Percentiles rank a stretch among this genome's conserved stretches.
Evolutionary conservation across 805 yeast genomes (phyloP).

Genomic region (Ogataea nakhonphanomensis): DNA sequence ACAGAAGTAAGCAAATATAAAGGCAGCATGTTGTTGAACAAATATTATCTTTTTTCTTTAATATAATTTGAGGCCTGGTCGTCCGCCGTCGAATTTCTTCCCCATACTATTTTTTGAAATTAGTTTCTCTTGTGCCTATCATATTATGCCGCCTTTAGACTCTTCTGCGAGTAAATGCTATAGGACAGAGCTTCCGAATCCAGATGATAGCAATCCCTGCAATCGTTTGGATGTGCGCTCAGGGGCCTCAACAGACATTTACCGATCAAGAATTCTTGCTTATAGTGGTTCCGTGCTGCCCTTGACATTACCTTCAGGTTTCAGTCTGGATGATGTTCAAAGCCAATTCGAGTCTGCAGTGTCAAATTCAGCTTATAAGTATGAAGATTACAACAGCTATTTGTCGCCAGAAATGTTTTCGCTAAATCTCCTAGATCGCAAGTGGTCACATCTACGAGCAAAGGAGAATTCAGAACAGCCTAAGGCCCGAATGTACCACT

Average conservation of each 20-base stretch:
- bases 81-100: constrained; percentile 4
- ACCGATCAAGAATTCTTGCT: constrained; percentile 57
- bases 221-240: constrained; percentile 58
- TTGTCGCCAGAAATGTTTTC: constrained; percentile 64
- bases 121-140: neutral
- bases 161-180: constrained; percentile 65
- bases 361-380: neutral
- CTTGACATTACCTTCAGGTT: constrained; percentile 39
- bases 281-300: constrained; percentile 70
- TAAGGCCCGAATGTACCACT: constrained; percentile 55
- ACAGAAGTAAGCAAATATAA: constrained; percentile 86
- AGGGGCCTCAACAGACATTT: constrained; percentile 59
- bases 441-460: constrained; percentile 47
- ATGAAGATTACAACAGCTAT: constrained; percentile 29
- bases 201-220: constrained; percentile 48
- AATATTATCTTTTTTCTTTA: neutral
- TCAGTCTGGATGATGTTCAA: constrained; percentile 39
- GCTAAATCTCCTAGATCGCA: constrained; percentile 54
- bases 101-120: constrained; percentile 5
- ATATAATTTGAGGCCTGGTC: constrained; percentile 1
- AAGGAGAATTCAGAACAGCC: constrained; percentile 29
- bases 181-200: constrained; percentile 50
- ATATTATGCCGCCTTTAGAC: constrained; percentile 54
- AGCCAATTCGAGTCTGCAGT: constrained; percentile 31
- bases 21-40: constrained; percentile 60